These are phyloP conservation scores for Aspergillus bertholletiae DNA, from an alignment of 495 filamentous ascomycete genomes.

Conservation along the genomic window DNA sequence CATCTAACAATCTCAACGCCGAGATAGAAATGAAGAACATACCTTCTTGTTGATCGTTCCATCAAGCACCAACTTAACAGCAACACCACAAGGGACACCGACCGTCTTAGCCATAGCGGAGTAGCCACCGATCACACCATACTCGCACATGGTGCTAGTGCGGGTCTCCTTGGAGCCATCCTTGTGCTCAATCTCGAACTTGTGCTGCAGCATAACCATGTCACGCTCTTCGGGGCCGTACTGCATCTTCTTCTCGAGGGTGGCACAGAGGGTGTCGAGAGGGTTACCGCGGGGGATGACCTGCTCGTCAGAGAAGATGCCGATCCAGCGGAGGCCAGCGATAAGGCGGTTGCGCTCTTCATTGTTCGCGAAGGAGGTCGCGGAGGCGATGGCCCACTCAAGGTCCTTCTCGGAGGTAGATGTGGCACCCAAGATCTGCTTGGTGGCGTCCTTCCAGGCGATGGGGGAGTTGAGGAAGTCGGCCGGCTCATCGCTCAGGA, in stretches of 20 bases:
- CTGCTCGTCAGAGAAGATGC: slow-evolving; percentile 74
- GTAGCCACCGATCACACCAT: slow-evolving; percentile 79
- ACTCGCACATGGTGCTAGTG: slow-evolving; percentile 80
- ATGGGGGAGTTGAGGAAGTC: slow-evolving; percentile 58
- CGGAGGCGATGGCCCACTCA: slow-evolving; percentile 66
- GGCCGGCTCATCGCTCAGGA: slow-evolving; percentile 66
- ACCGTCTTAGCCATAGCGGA: slow-evolving; percentile 88
- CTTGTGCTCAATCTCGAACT: slow-evolving; percentile 82
- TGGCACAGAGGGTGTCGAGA: slow-evolving; percentile 85
- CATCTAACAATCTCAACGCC: background rate
- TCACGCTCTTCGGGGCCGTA: slow-evolving; percentile 82
- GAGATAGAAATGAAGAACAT: background rate
- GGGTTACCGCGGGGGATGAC: slow-evolving; percentile 76
- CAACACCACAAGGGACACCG: slow-evolving; percentile 58
- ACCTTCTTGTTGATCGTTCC: slow-evolving; percentile 70
- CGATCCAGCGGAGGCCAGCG: slow-evolving; percentile 77
- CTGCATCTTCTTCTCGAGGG: slow-evolving; percentile 88
- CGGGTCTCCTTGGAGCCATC: slow-evolving; percentile 72
- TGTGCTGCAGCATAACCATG: slow-evolving; percentile 86
- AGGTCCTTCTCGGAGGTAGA: slow-evolving; percentile 64
- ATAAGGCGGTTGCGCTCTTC: slow-evolving; percentile 78
- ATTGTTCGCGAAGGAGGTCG: slow-evolving; percentile 64
- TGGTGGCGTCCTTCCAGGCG: slow-evolving; percentile 78
- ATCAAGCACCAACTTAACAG: slow-evolving; percentile 78
- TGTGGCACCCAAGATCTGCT: slow-evolving; percentile 65